These are phyloP conservation scores for Aleurites moluccanus DNA, from an alignment of 441 rosid genomes.

Conservation along the genomic window DNA sequence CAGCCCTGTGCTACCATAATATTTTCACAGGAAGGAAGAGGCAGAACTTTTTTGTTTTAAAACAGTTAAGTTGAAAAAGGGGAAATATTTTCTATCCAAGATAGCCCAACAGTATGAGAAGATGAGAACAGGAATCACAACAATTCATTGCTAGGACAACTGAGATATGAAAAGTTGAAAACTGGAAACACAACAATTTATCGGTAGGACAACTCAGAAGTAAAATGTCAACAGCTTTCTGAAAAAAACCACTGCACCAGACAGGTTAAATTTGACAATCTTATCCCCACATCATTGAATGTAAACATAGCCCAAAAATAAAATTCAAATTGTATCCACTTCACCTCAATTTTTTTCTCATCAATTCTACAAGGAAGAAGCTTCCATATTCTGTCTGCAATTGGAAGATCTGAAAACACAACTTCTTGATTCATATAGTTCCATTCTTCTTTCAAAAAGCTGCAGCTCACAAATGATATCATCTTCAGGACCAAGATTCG, in stretches of 20 bases:
- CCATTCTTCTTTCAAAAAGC: constrained; percentile 85
- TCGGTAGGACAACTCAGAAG: not conserved
- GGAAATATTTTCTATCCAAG: not conserved
- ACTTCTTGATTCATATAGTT: constrained; percentile 49
- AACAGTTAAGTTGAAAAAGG: not conserved
- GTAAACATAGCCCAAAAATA: not conserved
- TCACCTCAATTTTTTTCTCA: constrained; percentile 45
- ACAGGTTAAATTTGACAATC: not conserved
- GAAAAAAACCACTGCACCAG: not conserved
- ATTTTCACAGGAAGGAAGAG: not conserved
- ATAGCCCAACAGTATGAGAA: not conserved
- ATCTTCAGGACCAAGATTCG: constrained; percentile 14
- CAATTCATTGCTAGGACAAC: not conserved
- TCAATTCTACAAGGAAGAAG: constrained; percentile 56
- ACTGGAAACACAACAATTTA: not conserved
- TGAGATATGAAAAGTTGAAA: not conserved
- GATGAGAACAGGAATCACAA: not conserved
- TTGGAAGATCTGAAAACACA: constrained; percentile 51
- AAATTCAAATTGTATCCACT: constrained; percentile 8
- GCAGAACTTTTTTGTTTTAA: not conserved
- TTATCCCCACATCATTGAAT: not conserved
- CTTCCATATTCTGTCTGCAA: constrained; percentile 61
- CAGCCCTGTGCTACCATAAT: not conserved
- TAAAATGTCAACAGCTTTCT: not conserved
- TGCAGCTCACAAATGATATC: constrained; percentile 32